These are phyloP conservation scores for Bertia moriformis DNA, from an alignment of 2,329 filamentous ascomycete genomes.

Conservation along the genomic window DNA sequence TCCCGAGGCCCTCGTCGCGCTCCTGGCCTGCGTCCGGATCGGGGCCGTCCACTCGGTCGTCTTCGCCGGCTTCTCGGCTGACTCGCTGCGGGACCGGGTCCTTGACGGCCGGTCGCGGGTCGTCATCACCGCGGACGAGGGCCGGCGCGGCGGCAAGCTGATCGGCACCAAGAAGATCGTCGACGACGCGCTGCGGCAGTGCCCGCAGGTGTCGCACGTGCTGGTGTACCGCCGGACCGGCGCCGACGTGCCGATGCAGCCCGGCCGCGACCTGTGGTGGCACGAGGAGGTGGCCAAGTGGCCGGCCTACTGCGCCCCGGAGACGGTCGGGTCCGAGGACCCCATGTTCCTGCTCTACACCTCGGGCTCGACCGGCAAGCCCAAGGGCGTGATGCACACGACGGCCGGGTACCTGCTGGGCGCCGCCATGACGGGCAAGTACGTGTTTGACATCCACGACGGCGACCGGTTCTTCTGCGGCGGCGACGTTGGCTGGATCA, in stretches of 20 bases:
- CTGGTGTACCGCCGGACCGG: conserved; percentile 93
- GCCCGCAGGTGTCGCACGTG: conserved; percentile 54
- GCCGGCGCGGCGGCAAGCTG: conserved; percentile 90
- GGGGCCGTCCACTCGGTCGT: conserved; percentile 53
- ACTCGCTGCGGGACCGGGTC: conserved; percentile 89
- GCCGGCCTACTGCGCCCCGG: conserved; percentile 65
- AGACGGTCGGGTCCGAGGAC: conserved; percentile 82
- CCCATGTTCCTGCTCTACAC: conserved; percentile 96
- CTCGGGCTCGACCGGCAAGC: conserved; percentile 93
- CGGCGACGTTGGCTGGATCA: conserved; percentile 98
- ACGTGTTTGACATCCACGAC: conserved; percentile 96
- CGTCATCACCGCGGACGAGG: conserved; percentile 93
- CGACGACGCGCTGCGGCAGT: conserved; percentile 78
- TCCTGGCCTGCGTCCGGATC: conserved; percentile 68
- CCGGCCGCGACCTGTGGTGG: conserved; percentile 90
- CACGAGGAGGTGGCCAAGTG: conserved; percentile 92
- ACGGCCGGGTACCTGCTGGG: conserved; percentile 91
- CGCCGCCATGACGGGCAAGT: conserved; percentile 86
- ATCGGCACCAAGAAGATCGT: conserved; percentile 99
- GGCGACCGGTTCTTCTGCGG: conserved; percentile 92
- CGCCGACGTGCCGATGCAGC: conserved; percentile 78
- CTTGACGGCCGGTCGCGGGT: conserved; percentile 81
- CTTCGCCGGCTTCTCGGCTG: conserved; percentile 93
- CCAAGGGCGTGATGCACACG: conserved; percentile 97
- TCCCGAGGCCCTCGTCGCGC: conserved; percentile 80